phyloP scores from a whole-genome alignment of 768 basidiomycete species.

The Suillus variegatus region DNA sequence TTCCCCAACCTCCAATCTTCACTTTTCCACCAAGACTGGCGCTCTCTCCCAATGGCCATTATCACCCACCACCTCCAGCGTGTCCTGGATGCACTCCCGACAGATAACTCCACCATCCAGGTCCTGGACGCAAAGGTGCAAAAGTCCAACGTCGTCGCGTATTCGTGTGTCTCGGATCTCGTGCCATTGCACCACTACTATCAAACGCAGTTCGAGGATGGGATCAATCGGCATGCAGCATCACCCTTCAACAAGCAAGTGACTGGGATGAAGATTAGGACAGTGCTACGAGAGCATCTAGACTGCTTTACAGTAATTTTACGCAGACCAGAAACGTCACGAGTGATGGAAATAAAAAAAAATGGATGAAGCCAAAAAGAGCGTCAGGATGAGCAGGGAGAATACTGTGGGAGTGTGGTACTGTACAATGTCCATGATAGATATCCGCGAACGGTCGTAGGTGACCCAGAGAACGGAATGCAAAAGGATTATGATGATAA shows the following conservation, averaged over 20 bases:
- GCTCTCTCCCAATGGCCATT: too few species aligned
- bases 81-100: too few species aligned
- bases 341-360: conserved; percentile 11
- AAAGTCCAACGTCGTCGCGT: too few species aligned
- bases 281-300: conserved; percentile 14
- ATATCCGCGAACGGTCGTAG: conserved; percentile 20
- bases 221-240: too few species aligned
- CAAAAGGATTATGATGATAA: conserved; percentile 26
- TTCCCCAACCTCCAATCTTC: too few species aligned
- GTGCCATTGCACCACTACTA: too few species aligned
- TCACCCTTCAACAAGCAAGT: conserved; percentile 71
- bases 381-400: neutral
- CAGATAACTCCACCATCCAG: too few species aligned
- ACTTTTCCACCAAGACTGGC: too few species aligned
- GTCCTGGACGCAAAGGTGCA: too few species aligned
- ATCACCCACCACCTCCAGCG: too few species aligned
- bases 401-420: conserved; percentile 15
- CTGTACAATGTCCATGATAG: conserved; percentile 36
- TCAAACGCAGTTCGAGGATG: too few species aligned
- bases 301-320: conserved; percentile 30
- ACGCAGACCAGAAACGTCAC: conserved; percentile 22
- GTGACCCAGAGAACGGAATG: conserved; percentile 1
- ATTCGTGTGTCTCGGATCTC: too few species aligned
- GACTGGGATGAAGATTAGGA: conserved; percentile 80
- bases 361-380: conserved; percentile 12